Conservation (phyloP, 352 stramenopile species). For the Phytophthora capsici region DNA sequence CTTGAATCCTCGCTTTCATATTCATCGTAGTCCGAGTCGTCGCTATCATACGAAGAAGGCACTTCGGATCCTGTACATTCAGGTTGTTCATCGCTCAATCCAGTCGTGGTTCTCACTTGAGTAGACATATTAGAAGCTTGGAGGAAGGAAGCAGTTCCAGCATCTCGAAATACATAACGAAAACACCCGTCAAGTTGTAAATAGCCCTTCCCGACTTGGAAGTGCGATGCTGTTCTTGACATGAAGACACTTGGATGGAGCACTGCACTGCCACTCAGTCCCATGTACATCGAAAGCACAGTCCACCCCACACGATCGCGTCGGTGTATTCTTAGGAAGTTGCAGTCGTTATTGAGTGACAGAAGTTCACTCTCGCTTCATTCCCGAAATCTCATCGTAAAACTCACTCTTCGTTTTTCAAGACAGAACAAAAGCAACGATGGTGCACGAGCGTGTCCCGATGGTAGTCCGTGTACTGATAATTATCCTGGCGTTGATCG, state of each 20-base stretch:
- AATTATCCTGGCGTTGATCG: slow-evolving; percentile 51
- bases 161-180: slow-evolving; percentile 14
- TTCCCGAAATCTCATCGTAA: slow-evolving; percentile 21
- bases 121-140: slow-evolving; percentile 14
- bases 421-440: slow-evolving; percentile 21
- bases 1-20: slow-evolving; percentile 45
- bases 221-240: slow-evolving; percentile 7
- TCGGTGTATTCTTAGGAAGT: slow-evolving; percentile 28
- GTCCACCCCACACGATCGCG: slow-evolving; percentile 11
- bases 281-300: not conserved
- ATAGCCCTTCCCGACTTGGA: slow-evolving; percentile 11
- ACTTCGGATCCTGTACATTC: slow-evolving; percentile 9
- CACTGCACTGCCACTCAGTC: not conserved
- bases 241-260: not conserved
- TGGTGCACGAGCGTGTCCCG: slow-evolving; percentile 48
- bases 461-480: slow-evolving; percentile 47
- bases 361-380: slow-evolving; percentile 1
- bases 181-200: slow-evolving; percentile 1
- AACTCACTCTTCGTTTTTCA: not conserved
- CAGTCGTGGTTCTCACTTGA: not conserved
- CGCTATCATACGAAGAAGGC: slow-evolving; percentile 20
- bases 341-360: not conserved
- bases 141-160: not conserved
- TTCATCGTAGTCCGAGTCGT: slow-evolving; percentile 36
- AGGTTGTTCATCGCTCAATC: slow-evolving; percentile 2